Base-by-base conservation (phyloP, 2,329 filamentous ascomycete species). In the Colletotrichum noveboracense region DNA sequence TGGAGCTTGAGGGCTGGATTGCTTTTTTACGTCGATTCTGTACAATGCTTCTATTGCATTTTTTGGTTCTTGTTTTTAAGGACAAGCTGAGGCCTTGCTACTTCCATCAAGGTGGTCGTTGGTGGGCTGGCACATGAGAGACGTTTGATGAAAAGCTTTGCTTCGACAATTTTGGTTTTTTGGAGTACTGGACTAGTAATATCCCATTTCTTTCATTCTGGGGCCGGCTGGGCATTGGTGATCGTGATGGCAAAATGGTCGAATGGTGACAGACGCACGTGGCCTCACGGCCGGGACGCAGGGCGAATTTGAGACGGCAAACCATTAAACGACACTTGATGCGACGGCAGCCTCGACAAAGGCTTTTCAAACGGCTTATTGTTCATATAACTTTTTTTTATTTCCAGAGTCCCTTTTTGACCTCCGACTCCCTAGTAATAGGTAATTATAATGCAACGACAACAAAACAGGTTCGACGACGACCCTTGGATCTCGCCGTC, bases 371-470 rank as follows among this genome's bases (percentile, higher is more conserved):
- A 43, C 30, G 24, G 9, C 14, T 55, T 67, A 26, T 34, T 55
- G 32, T 76, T 30, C 28, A 13, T 52, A 21, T 6, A 38, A 65
- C 43, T 26, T 18, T 43, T 26, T 73, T 30, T 58, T 38, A 24
- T 69, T 65, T 69, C 68, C 36, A 34, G 56, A 62, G 68, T 38
- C 8, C 58, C 70, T 36, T 69, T 38, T 72, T 66, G 48, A 76
- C 58, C 74, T 55, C 74, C 48, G 74, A 76, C 74, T 73, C 74
- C 74, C 70, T 69, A 76, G 73, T 74, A 74, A 66, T 61, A 69
- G 65, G 74, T 76, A 69, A 76, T 74, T 76, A 74, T 76, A 76
- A 74, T 76, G 64, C 70, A 71, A 69, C 70, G 58, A 74, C 36
- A 48, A 62, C 36, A 48, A 62, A 38, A 34, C 14, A 6, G 8